phyloP scores from a whole-genome alignment of 2,329 filamentous ascomycete species.

The Endocalyx cinctus region DNA sequence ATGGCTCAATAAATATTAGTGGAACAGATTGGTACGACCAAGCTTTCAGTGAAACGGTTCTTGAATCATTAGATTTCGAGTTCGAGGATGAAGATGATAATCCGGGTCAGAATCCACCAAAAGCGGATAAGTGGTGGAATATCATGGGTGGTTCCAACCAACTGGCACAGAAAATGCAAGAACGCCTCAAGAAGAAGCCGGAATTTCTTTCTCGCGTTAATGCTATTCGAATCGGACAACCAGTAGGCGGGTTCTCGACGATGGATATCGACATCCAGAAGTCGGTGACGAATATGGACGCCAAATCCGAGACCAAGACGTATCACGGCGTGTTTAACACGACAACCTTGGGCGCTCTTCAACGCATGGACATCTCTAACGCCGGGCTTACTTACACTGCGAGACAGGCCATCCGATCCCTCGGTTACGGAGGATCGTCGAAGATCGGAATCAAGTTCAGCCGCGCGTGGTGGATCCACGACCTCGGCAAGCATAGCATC shows the following conservation, averaged over 20 bases:
- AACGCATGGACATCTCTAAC: conserved; percentile 11
- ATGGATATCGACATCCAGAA: conserved; percentile 7
- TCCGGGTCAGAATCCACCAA: background rate
- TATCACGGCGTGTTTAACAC: conserved; percentile 14
- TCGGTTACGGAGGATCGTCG: conserved; percentile 22
- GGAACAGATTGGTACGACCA: conserved; percentile 30
- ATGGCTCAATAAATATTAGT: too few species aligned
- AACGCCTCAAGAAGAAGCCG: conserved; percentile 12
- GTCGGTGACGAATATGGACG: conserved; percentile 10
- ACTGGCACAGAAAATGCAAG: conserved; percentile 24
- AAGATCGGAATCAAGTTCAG: conserved; percentile 30
- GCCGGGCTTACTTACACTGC: conserved; percentile 12
- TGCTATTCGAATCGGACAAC: conserved; percentile 8
- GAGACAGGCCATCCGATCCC: conserved; percentile 24
- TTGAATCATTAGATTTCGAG: conserved; percentile 29
- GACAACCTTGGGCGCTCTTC: conserved; percentile 11
- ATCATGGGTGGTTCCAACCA: conserved; percentile 27
- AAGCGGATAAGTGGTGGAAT: conserved; percentile 20
- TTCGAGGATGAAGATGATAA: conserved; percentile 1
- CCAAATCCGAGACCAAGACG: conserved; percentile 6
- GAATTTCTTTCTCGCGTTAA: conserved; percentile 14
- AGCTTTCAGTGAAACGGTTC: conserved; percentile 29
- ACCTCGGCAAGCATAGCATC: too few species aligned
- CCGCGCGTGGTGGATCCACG: conserved; percentile 24
- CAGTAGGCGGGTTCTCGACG: too few species aligned